These are phyloP conservation scores for Aspergillus sp. DNA, from an alignment of 2,329 filamentous ascomycete species.

Conservation along the genomic window DNA sequence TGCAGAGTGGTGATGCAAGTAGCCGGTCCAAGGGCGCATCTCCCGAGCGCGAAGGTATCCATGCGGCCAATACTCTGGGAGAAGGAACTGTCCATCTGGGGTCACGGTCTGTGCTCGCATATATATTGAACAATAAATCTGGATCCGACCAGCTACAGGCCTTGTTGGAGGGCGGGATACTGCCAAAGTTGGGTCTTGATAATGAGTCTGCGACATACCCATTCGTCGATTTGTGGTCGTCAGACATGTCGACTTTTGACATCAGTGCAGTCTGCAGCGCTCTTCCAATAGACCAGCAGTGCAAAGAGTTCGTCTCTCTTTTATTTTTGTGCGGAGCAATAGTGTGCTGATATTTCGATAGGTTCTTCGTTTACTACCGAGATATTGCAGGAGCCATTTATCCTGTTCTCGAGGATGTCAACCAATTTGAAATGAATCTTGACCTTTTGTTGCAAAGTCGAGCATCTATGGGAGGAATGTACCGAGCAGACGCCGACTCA, in stretches of 20 bases:
- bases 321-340: background rate
- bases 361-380: conserved; percentile 54
- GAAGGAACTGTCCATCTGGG: conserved; percentile 59
- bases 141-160: conserved; percentile 47
- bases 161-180: conserved; percentile 55
- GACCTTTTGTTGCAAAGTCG: conserved; percentile 51
- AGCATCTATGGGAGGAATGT: conserved; percentile 37
- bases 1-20: conserved; percentile 25
- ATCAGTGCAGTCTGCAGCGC: conserved; percentile 56
- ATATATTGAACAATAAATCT: conserved; percentile 53
- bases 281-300: conserved; percentile 55
- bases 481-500: conserved; percentile 41
- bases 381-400: conserved; percentile 58
- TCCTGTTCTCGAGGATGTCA: conserved; percentile 55
- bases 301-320: conserved; percentile 41
- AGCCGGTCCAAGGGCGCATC: conserved; percentile 29
- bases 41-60: conserved; percentile 51
- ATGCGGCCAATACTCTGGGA: conserved; percentile 56
- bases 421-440: conserved; percentile 51
- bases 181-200: conserved; percentile 59
- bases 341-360: conserved; percentile 9
- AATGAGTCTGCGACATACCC: conserved; percentile 63
- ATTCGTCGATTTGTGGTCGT: conserved; percentile 62
- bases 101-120: conserved; percentile 57
- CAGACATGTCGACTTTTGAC: conserved; percentile 54